These are phyloP conservation scores for Ophiocordyceps robertsii DNA, from an alignment of 2,329 filamentous ascomycete genomes.

Conservation along the genomic window DNA sequence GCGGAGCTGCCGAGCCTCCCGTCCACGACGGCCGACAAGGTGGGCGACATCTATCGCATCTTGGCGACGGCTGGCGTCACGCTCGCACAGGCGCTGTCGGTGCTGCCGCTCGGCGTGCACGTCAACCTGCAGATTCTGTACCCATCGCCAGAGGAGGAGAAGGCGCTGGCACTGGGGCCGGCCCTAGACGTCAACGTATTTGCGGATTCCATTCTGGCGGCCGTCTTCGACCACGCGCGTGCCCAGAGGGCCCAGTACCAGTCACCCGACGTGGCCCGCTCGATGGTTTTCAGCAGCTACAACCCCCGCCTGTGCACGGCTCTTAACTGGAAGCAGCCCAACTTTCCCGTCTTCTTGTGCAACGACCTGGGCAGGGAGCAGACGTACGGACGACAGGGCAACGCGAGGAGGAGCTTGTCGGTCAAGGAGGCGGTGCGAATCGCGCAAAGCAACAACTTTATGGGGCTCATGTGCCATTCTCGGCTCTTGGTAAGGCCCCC, in stretches of 20 bases:
- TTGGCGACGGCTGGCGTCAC: slow-evolving; percentile 68
- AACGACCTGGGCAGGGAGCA: slow-evolving; percentile 70
- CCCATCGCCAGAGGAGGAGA: slow-evolving; percentile 63
- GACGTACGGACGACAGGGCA: slow-evolving; percentile 30
- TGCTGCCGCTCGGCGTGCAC: slow-evolving; percentile 68
- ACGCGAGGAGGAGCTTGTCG: slow-evolving; percentile 51
- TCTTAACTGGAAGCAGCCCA: slow-evolving; percentile 98
- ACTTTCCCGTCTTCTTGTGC: slow-evolving; percentile 90
- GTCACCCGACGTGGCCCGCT: slow-evolving; percentile 60
- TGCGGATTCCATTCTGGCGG: slow-evolving; percentile 67
- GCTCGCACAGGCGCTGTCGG: slow-evolving; percentile 59
- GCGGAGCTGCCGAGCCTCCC: slow-evolving; percentile 28
- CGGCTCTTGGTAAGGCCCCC: slow-evolving; percentile 58
- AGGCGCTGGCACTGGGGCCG: slow-evolving; percentile 53
- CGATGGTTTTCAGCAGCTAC: slow-evolving; percentile 88
- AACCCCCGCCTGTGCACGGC: slow-evolving; percentile 84
- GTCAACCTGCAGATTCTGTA: slow-evolving; percentile 89
- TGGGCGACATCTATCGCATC: slow-evolving; percentile 56
- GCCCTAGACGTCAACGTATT: slow-evolving; percentile 75
- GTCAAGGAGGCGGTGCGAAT: slow-evolving; percentile 93
- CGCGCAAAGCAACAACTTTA: slow-evolving; percentile 92
- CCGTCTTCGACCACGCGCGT: slow-evolving; percentile 86
- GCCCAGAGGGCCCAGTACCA: slow-evolving; percentile 47
- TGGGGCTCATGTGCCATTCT: slow-evolving; percentile 88
- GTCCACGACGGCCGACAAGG: slow-evolving; percentile 33